Base-by-base conservation (phyloP, 129 eudicot species). In the Flaveria robusta region DNA sequence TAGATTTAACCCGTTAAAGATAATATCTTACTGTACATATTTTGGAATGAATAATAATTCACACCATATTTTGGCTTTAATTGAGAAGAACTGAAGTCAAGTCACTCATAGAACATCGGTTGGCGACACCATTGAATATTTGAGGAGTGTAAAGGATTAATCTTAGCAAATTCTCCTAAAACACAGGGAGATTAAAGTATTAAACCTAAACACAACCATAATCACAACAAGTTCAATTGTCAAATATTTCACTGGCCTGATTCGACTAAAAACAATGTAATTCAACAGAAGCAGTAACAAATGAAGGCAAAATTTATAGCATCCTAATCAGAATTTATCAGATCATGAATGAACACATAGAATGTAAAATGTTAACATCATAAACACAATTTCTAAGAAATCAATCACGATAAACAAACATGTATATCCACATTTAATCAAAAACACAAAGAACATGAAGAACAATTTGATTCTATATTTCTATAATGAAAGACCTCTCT, bases 401-500 rank as follows among this genome's bases (percentile, higher is more conserved):
- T 3, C 5, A 70, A 71, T 31, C 1, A 31, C 6, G 29, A 29
- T 52, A 12, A 47, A 64, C 19, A 34, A 63, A 19, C 20, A 74
- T 46, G 41, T 23, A 59, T 24, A 60, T 58, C 1, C 15, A 49
- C 37, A 18, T 18, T 59, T 20, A 66, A 76, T 37, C 41, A 1
- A 6, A 50, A 39, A 3, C 9, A 76, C 10, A 41, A 39, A 8
- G 5, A 19, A 7, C 26, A 29, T 9, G 23, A 16, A 18, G 8
- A 27, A 55, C 27, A 16, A 64, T 47, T 18, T 34, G 42, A 65
- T 50, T 9, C 9, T 23, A 24, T 52, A 54, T 50, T 50, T 9
- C 9, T 23, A 24, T 52, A 54, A 54, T 46, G 12, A 7, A 55
- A 41, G 31, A 77, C 81, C 81, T 77, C 70, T 69, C 59, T 77